Percentiles rank a stretch among this genome's conserved stretches.
phyloP scores from a whole-genome alignment of 2,329 filamentous ascomycete genomes.

The Nannizzia gypsea region DNA sequence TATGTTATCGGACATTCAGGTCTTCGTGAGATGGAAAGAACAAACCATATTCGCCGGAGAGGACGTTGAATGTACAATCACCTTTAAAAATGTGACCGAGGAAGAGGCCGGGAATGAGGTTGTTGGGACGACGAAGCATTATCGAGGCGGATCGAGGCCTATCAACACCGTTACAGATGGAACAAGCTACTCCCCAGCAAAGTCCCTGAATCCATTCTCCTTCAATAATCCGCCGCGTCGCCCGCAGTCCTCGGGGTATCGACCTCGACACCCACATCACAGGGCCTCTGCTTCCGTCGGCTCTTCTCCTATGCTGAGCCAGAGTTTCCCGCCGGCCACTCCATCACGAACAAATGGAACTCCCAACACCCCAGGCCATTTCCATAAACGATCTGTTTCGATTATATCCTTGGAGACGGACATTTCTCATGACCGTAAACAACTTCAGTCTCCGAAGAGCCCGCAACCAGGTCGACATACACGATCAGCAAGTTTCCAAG shows the following conservation, averaged over 20 bases:
- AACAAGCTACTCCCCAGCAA: conserved; percentile 30
- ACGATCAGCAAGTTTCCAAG: conserved; percentile 71
- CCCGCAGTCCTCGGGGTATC: conserved; percentile 24
- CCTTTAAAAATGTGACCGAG: conserved; percentile 72
- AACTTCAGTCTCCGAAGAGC: conserved; percentile 25
- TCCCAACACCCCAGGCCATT: conserved; percentile 35
- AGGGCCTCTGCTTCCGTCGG: conserved; percentile 31
- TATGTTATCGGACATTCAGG: conserved; percentile 64
- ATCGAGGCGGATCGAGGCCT: conserved; percentile 29
- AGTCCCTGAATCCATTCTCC: conserved; percentile 28
- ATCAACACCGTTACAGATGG: conserved; percentile 24
- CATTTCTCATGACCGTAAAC: conserved; percentile 23
- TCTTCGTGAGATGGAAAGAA: conserved; percentile 90
- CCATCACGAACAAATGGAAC: conserved; percentile 10
- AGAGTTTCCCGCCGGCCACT: conserved; percentile 31
- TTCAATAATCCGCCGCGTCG: conserved; percentile 24
- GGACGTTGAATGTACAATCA: conserved; percentile 89
- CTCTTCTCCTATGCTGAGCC: conserved; percentile 28
- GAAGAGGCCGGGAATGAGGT: conserved; percentile 25
- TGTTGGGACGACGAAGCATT: conserved; percentile 23
- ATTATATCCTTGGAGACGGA: conserved; percentile 63
- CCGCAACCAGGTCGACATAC: conserved; percentile 56
- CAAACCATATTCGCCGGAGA: conserved; percentile 93
- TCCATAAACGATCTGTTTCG: conserved; percentile 65
- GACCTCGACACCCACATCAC: conserved; percentile 23